Evolutionary conservation across 164 flowering plant genomes (phyloP), one percentile per base, ranked within the genome.

Genomic region (Hamamelis virginiana): DNA sequence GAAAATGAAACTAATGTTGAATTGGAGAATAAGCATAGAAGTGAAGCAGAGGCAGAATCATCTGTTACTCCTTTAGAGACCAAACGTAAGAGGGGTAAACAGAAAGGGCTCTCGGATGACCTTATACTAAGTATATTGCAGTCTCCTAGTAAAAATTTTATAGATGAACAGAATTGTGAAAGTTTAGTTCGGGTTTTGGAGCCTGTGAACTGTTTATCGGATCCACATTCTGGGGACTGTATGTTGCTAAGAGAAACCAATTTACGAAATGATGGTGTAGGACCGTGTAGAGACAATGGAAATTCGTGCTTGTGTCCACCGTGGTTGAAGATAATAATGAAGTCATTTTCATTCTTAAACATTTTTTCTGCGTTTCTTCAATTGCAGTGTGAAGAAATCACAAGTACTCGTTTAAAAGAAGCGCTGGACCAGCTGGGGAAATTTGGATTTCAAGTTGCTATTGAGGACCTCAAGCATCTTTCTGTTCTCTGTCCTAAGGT

Each of bases 401-500:
- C 87, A 15, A 67, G 71, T 61, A 60, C 18, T 69, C 28, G 50
- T 48, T 66, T 94, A 67, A 73, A 75, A 66, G 82, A 60, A 59
- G 82, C 80, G 46, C 70, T 90, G 51, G 66, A 75, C 66, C 83
- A 79, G 38, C 79, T 90, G 33, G 59, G 63, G 51, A 69, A 71
- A 64, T 79, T 41, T 76, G 90, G 87, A 46, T 28, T 82, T 58
- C 73, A 69, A 53, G 73, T 85, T 73, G 77, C 73, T 68, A 69
- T 85, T 69, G 74, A 75, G 57, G 94, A 89, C 33, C 50, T 91
- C 26, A 80, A 85, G 76, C 76, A 77, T 62, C 86, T 94, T 68
- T 76, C 88, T 26, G 64, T 78, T 68, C 74, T 94, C 55, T 90
- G 90, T 71, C 94, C 97, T 59, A 77, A 89, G 92, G 98, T 94